Evolutionary conservation across 2,329 filamentous ascomycete genomes (phyloP), one percentile per base, ranked within the genome.

Genomic region (Colletotrichum ledebouriae): DNA sequence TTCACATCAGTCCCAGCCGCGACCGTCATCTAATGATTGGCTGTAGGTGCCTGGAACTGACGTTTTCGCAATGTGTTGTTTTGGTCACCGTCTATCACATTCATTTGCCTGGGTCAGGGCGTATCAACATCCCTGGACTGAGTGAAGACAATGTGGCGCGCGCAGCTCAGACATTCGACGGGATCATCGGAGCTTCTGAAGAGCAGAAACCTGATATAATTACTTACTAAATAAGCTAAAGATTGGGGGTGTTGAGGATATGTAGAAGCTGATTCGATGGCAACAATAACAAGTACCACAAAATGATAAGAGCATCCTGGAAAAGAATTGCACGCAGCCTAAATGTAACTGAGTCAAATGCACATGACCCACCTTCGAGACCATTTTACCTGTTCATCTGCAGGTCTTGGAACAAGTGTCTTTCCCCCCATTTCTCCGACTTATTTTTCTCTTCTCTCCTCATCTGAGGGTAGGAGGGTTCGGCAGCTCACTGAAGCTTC

Each of bases 401-500:
- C 17, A 17, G 17, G 17, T 17, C 17, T 17, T 17, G 17, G 17
- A 17, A 17, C 17, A 17, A 17, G 17, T 17, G 17, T 17, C 17
- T 17, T 17, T 17, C 15, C 15, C 11, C 10, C 17, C 33, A 20
- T 5, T 15, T 2, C 2, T 22, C 12, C 6, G 10, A 12, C 2
- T 2, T n/a, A 10, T 50, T 74, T 15, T 76, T 76, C 75, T 75
- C 77, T 84, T 79, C 77, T 71, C 77, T 82, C 79, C 77, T 75
- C 80, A 88, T 88, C 85, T 83, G 77, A 85, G 88, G 90, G 89
- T 89, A 89, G 81, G 88, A 89, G 91, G 89, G 90, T 20, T 91
- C 92, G 86, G 89, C 87, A 87, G 89, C 88, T 87, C 90, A 90
- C 89, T 93, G 91, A 94, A 89, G 91, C 92, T 90, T 89, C 87